Evolutionary conservation across 768 basidiomycete genomes (phyloP).

Genomic region (Candolleomyces eurysporus): DNA sequence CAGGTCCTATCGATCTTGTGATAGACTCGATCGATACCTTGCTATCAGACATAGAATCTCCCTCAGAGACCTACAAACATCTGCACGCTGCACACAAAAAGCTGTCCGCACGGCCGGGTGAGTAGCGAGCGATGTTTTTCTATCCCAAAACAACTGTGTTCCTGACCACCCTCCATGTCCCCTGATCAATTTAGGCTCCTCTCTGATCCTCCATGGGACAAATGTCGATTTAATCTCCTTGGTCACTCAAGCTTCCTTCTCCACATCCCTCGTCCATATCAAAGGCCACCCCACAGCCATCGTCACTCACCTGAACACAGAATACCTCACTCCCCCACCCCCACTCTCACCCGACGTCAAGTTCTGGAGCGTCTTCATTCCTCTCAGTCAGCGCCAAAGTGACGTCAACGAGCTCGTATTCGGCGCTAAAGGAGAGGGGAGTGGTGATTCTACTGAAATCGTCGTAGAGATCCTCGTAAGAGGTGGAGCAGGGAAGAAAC

Average conservation of each 20-base stretch:
- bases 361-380: constrained; percentile 79
- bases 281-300: constrained; percentile 71
- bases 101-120: constrained; percentile 52
- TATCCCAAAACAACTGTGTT: neutral
- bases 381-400: constrained; percentile 57
- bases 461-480: constrained; percentile 63
- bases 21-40: constrained; percentile 76
- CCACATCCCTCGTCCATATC: constrained; percentile 59
- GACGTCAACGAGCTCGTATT: constrained; percentile 64
- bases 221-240: constrained; percentile 48
- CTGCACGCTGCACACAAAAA: constrained; percentile 45
- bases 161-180: constrained; percentile 2
- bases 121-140: constrained; percentile 17
- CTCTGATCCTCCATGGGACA: constrained; percentile 58
- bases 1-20: constrained; percentile 55
- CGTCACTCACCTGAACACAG: constrained; percentile 62
- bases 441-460: constrained; percentile 45
- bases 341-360: constrained; percentile 59
- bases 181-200: constrained; percentile 35
- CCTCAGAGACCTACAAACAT: constrained; percentile 50
- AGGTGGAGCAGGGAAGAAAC: constrained; percentile 43
- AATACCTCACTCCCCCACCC: constrained; percentile 72
- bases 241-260: constrained; percentile 62
- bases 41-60: constrained; percentile 53
- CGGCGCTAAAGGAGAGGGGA: constrained; percentile 52